Evolutionary conservation across 495 filamentous ascomycete genomes (phyloP).

Genomic region (Beverwykella pulmonaria): DNA sequence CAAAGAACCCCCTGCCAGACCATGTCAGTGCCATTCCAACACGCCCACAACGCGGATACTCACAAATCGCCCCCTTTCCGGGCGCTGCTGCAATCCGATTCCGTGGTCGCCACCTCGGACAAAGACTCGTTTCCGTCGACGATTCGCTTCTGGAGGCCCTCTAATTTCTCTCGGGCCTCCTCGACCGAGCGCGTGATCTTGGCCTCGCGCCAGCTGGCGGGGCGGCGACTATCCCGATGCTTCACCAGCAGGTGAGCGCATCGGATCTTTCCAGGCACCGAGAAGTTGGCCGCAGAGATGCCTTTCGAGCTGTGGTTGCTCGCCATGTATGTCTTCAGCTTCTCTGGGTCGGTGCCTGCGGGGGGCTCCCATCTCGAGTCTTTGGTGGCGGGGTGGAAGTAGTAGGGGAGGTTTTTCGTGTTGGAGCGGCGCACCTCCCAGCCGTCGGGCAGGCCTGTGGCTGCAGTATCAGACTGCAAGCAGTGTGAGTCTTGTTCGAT

Average conservation of each 20-base stretch:
- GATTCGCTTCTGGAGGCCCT: constrained; percentile 73
- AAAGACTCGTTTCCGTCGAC: constrained; percentile 63
- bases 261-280: constrained; percentile 82
- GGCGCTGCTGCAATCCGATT: constrained; percentile 94
- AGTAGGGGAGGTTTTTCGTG: constrained; percentile 97
- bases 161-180: constrained; percentile 77
- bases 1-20: constrained; percentile 76
- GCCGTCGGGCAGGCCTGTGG: constrained; percentile 78
- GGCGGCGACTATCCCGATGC: constrained; percentile 81
- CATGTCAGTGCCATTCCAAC: constrained; percentile 12
- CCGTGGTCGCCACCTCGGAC: constrained; percentile 79
- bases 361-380: constrained; percentile 95
- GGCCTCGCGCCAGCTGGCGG: constrained; percentile 88
- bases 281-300: not conserved
- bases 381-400: constrained; percentile 83
- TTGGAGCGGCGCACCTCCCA: constrained; percentile 97
- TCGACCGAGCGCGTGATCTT: constrained; percentile 86
- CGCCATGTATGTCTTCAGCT: constrained; percentile 91
- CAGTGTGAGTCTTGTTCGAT: constrained; percentile 25
- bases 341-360: constrained; percentile 78
- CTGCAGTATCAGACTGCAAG: constrained; percentile 49
- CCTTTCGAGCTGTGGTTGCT: constrained; percentile 65
- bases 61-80: constrained; percentile 90
- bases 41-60: constrained; percentile 38
- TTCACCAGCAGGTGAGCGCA: constrained; percentile 90